phyloP scores from a whole-genome alignment of 2,329 filamentous ascomycete genomes.

The Boeremia lycopersici region DNA sequence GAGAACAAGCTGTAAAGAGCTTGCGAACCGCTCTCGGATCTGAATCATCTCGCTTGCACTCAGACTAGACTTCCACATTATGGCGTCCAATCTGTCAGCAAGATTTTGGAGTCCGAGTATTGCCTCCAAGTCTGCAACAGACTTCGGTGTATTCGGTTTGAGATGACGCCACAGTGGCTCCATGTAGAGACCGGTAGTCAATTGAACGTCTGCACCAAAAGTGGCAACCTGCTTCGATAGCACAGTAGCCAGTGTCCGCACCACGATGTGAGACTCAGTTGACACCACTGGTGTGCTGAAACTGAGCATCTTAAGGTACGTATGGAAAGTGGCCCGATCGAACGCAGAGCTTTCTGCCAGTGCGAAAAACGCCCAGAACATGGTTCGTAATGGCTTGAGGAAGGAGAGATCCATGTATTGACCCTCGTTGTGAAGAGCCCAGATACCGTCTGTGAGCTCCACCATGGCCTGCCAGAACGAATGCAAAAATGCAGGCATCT shows the following conservation, averaged over 20 bases:
- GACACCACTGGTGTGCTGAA: constrained; percentile 19
- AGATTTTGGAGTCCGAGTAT: constrained; percentile 53
- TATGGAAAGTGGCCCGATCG: constrained; percentile 61
- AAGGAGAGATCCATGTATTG: constrained; percentile 20
- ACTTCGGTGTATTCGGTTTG: constrained; percentile 63
- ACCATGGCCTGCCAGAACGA: constrained; percentile 31
- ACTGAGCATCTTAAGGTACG: constrained; percentile 54
- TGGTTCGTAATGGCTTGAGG: constrained; percentile 38
- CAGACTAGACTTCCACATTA: constrained; percentile 45
- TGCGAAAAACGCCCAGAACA: constrained; percentile 58
- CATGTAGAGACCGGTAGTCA: constrained; percentile 80
- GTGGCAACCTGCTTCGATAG: constrained; percentile 36
- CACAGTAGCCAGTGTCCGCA: constrained; percentile 34
- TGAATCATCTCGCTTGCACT: constrained; percentile 44
- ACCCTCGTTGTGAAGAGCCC: constrained; percentile 12
- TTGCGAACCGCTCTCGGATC: constrained; percentile 42
- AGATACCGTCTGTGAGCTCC: constrained; percentile 24
- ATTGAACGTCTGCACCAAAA: constrained; percentile 73
- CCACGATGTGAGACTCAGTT: constrained; percentile 16
- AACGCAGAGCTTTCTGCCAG: constrained; percentile 51
- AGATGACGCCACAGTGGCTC: constrained; percentile 76
- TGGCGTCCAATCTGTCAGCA: constrained; percentile 53
- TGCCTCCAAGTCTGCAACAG: constrained; percentile 44
- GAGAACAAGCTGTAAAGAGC: constrained; percentile 41
- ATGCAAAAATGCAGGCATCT: constrained; percentile 39